Base-by-base conservation (phyloP, 2,329 filamentous ascomycete genomes). In the Lecanicillium sp. region DNA sequence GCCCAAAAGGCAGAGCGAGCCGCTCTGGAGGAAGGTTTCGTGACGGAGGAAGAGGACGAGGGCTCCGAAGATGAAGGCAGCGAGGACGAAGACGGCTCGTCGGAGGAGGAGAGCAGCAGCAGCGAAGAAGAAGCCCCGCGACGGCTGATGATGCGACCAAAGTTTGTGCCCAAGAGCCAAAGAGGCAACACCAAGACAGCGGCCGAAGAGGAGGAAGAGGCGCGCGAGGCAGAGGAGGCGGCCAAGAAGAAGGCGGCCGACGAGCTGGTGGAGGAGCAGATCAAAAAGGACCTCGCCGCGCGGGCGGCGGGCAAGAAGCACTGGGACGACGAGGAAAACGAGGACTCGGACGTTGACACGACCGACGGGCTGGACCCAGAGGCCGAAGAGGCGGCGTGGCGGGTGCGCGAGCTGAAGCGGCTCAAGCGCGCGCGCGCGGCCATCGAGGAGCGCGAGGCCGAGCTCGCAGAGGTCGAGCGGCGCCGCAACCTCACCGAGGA, bases 361-460 rank as follows among this genome's bases (percentile, higher is more conserved):
- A 86, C 82, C 3, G 92, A 98, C 57, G 87, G 79, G 27, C 53
- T 89, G 3, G 88, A 97, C 58, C 85, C 87, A 0, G 88, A 84
- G 46, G 88, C 87, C 7, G 92, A 98, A 60, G 77, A 83, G 46
- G 88, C 88, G 6, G 88, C 89, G 0, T 98, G 92, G 90, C 92
- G 90, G 57, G 72, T 98, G 36, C 81, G 92, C 35, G 92, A 98
- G 64, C 72, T 98, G 30, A 83, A 82, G 60, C 83, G 92, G 8
- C 79, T 97, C 48, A 89, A 90, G 64, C 79, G 92, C 36, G 85
- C 92, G 51, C 80, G 92, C 18, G 81, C 88, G 50, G 79, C 79
- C 2, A 89, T 98, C 51, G 87, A 95, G 57, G 76, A 74, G 47
- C 78, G 79, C 25, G 92, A 98, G 66, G 78, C 77, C 46, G 89